Conservation (phyloP, 2,329 filamentous ascomycete species). For the Cryphonectria radicalis region DNA sequence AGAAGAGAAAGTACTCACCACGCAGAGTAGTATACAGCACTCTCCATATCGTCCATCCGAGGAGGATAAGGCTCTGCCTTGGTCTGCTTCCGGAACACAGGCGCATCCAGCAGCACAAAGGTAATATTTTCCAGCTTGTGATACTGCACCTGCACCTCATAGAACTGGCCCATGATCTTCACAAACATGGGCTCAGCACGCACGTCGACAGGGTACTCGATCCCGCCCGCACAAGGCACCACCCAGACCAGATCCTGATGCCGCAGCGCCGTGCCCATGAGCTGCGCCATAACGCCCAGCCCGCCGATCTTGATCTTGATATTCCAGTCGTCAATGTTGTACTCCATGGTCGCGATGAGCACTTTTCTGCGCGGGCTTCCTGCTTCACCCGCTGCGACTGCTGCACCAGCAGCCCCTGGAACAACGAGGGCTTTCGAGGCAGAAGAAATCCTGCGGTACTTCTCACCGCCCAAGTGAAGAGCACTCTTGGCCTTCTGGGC, state of each 20-base stretch:
- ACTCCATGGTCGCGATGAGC: conserved; percentile 52
- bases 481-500: conserved; percentile 32
- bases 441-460: conserved; percentile 52
- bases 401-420: conserved; percentile 17
- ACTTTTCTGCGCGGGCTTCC: conserved; percentile 34
- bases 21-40: conserved; percentile 69
- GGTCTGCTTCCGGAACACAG: conserved; percentile 66
- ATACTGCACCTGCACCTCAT: conserved; percentile 67
- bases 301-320: conserved; percentile 76
- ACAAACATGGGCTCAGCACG: conserved; percentile 65
- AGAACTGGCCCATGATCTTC: conserved; percentile 63
- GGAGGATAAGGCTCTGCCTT: conserved; percentile 66
- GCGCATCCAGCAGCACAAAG: conserved; percentile 69
- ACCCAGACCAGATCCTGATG: conserved; percentile 71
- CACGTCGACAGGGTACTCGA: conserved; percentile 67
- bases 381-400: background rate
- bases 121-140: conserved; percentile 68
- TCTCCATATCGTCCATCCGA: conserved; percentile 70
- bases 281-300: conserved; percentile 71
- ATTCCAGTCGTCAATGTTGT: conserved; percentile 71
- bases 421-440: conserved; percentile 44
- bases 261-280: conserved; percentile 68
- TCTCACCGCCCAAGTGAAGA: conserved; percentile 10
- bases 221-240: conserved; percentile 63
- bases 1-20: conserved; percentile 47